Base-by-base conservation (phyloP, 2,329 filamentous ascomycete genomes). In the Penicillium sp. region DNA sequence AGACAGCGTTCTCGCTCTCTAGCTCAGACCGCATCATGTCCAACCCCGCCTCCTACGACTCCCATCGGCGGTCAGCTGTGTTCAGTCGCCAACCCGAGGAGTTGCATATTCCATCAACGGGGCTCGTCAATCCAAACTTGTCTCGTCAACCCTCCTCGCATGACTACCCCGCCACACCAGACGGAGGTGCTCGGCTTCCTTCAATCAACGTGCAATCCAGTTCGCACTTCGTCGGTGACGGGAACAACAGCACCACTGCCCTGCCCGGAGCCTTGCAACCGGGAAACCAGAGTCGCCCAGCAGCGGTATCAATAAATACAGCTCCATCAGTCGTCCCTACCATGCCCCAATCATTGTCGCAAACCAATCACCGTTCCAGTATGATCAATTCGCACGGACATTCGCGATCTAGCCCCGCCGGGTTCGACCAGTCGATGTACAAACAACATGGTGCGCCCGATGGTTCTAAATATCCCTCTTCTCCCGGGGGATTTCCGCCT, bases 341-440 rank as follows among this genome's bases (percentile, higher is more conserved):
- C 27, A 75, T 84, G 61, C 78, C 79, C 51, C 79, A 78, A 59
- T 65, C 77, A 44, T 74, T 76, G 50, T 72, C 75, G 53, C 76
- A 74, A 36, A 70, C 74, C 50, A 81, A 84, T 26, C 84, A 87
- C 40, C 83, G 87, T 19, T 81, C 85, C 51, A 82, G 81, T 40
- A 78, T 89, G 66, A 84, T 77, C 71, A 77, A 82, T 70, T 81
- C 87, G 14, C 90, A 93, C 70, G 83, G 80, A 69, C 93, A 96
- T 74, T 92, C 92, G 44, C 84, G 90, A 65, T 94, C 91, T 53
- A 96, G 91, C 73, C 91, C 91, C 47, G 85, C 87, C 41, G 82
- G 80, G 38, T 69, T 82, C 65, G 78, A 85, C 56, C 76, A 76
- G 53, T 81, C 83, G 59, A 83, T 83, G 68, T 86, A 86, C 71